Conservation (phyloP, 208 protist genomes). For the Kentomonas sorsogonicus region DNA sequence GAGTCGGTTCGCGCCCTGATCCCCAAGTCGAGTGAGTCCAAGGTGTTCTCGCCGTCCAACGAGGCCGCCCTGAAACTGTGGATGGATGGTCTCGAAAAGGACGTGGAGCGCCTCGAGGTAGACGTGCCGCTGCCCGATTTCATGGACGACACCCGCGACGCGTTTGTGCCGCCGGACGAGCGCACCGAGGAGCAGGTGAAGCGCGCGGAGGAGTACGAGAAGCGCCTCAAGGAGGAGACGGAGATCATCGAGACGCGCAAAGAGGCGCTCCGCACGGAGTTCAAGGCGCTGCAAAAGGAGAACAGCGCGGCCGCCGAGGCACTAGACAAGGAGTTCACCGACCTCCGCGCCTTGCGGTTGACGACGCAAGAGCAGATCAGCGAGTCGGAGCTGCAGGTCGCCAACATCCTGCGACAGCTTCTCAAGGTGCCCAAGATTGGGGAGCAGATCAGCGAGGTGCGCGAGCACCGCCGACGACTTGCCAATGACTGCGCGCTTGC, state of each 20-base stretch:
- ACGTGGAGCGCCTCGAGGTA: constrained; percentile 54
- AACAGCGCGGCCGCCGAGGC: constrained; percentile 25
- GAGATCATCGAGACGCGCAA: constrained; percentile 51
- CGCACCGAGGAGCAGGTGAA: constrained; percentile 79
- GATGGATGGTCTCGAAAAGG: constrained; percentile 91
- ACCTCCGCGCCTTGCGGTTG: constrained; percentile 38
- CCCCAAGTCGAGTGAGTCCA: constrained; percentile 14
- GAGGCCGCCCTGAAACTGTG: constrained; percentile 79
- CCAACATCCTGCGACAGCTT: constrained; percentile 58
- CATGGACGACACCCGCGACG: constrained; percentile 58
- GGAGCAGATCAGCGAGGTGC: constrained; percentile 20
- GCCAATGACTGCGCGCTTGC: constrained; percentile 22
- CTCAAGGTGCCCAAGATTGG: constrained; percentile 29
- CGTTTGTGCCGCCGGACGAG: constrained; percentile 73
- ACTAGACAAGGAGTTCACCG: constrained; percentile 47
- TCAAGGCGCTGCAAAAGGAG: constrained; percentile 49
- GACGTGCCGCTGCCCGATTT: constrained; percentile 65
- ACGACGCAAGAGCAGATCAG: constrained; percentile 36
- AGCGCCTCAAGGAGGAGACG: constrained; percentile 66
- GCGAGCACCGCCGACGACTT: constrained; percentile 18
- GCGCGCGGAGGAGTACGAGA: constrained; percentile 71
- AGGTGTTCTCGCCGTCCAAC: constrained; percentile 37
- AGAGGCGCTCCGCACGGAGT: constrained; percentile 61
- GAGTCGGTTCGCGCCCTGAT: constrained; percentile 48
- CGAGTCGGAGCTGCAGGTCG: constrained; percentile 64